A percentile compares a stretch with the other conserved stretches of the same genome.
These are phyloP conservation scores for Fraxinus nigra DNA, from an alignment of 305 asterid species.

Conservation along the genomic window DNA sequence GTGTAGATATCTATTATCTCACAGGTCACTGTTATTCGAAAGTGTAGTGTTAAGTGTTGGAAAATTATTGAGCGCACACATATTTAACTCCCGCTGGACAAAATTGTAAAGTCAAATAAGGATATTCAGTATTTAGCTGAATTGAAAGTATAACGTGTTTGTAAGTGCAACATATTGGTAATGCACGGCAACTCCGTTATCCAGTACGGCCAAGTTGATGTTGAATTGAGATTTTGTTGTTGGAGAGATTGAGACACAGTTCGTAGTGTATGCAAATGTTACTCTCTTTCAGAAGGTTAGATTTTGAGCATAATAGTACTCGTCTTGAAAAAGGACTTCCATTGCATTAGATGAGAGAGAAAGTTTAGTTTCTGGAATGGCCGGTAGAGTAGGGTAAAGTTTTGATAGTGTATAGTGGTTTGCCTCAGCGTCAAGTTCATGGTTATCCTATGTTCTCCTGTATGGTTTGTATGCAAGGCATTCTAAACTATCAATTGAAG, in stretches of 20 bases:
- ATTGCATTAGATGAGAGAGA: not conserved
- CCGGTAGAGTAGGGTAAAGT: not conserved
- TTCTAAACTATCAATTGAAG: not conserved
- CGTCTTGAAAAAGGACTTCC: not conserved
- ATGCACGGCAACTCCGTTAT: not conserved
- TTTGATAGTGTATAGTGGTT: not conserved
- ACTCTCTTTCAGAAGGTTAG: not conserved
- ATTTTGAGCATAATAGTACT: not conserved
- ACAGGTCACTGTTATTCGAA: not conserved
- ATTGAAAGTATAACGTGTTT: not conserved
- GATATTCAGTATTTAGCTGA: not conserved
- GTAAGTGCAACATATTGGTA: not conserved
- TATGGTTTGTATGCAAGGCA: not conserved
- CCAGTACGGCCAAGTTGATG: not conserved
- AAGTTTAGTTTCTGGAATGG: not conserved
- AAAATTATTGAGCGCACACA: not conserved
- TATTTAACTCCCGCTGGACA: not conserved
- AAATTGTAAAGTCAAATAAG: not conserved
- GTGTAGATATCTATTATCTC: not conserved
- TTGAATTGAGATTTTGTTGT: not conserved
- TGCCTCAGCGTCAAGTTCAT: not conserved
- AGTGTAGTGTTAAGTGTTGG: not conserved
- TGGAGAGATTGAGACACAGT: not conserved
- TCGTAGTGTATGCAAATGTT: not conserved
- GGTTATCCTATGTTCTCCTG: not conserved